Conservation (phyloP, 2,329 filamentous ascomycete species). For the Neonectria punicea region DNA sequence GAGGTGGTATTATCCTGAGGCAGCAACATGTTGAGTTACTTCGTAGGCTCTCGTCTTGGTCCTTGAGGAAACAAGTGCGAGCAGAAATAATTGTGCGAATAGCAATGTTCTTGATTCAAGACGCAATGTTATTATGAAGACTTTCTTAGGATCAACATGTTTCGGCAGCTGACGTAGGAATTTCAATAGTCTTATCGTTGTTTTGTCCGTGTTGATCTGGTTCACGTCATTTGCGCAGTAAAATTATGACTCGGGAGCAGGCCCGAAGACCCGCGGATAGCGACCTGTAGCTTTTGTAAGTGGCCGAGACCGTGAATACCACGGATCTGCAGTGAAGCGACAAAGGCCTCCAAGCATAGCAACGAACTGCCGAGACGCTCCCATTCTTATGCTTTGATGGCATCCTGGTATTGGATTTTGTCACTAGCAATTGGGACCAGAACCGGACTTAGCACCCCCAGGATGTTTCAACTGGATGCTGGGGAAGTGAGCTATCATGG, state of each 20-base stretch:
- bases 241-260: neutral
- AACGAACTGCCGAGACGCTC: constrained; percentile 4
- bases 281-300: neutral
- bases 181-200: neutral
- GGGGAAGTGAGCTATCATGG: constrained; percentile 24
- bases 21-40: neutral
- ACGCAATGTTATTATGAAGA: neutral
- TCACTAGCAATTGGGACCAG: neutral
- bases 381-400: constrained; percentile 4
- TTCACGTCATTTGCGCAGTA: neutral
- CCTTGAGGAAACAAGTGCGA: neutral
- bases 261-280: neutral
- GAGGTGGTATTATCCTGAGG: neutral
- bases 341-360: neutral
- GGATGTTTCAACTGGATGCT: constrained; percentile 26
- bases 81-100: neutral
- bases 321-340: neutral
- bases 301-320: neutral
- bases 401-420: neutral
- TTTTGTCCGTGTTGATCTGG: neutral
- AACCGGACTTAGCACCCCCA: neutral
- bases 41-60: neutral
- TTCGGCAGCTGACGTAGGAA: neutral
- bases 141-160: neutral
- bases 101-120: no score